Evolutionary conservation across 2,329 filamentous ascomycete genomes (phyloP).

Genomic region (Fusarium redolens): DNA sequence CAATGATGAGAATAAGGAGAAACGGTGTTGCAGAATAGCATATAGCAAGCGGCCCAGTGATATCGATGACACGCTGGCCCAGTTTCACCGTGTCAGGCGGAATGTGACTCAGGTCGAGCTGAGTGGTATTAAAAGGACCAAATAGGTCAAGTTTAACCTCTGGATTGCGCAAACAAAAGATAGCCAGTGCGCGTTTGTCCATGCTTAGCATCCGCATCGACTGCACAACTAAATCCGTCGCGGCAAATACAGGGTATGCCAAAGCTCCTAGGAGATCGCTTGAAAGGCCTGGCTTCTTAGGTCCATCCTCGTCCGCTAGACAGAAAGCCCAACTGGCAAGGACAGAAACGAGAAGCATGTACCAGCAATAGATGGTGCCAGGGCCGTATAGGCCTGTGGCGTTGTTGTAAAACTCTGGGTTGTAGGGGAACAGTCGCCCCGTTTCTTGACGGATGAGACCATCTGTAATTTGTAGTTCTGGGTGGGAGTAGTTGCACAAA

Average conservation of each 20-base stretch:
- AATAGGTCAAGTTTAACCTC: background rate
- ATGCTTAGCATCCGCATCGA: background rate
- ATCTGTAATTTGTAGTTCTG: conserved; percentile 7
- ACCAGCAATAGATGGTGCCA: conserved; percentile 19
- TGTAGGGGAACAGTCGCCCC: conserved; percentile 2
- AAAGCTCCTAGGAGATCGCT: conserved; percentile 11
- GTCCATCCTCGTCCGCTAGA: background rate
- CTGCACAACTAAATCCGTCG: conserved; percentile 6
- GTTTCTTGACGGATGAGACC: background rate
- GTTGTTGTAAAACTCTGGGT: conserved; percentile 16
- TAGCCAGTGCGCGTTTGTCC: conserved; percentile 1
- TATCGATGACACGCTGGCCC: conserved; percentile 1
- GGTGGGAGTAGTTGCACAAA: conserved; percentile 23
- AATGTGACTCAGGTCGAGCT: background rate
- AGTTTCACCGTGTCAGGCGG: background rate
- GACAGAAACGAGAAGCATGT: conserved; percentile 15
- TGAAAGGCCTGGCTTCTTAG: background rate
- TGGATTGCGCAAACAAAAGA: background rate
- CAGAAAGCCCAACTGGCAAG: background rate
- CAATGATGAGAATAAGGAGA: background rate
- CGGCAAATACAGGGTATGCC: conserved; percentile 13
- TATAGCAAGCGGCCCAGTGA: background rate
- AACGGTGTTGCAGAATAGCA: background rate
- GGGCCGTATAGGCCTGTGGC: conserved; percentile 11
- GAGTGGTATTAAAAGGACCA: background rate